Evolutionary conservation across 345 rosid species (phyloP), one percentile per base, ranked within the genome.

Genomic region (Turritis glabra): DNA sequence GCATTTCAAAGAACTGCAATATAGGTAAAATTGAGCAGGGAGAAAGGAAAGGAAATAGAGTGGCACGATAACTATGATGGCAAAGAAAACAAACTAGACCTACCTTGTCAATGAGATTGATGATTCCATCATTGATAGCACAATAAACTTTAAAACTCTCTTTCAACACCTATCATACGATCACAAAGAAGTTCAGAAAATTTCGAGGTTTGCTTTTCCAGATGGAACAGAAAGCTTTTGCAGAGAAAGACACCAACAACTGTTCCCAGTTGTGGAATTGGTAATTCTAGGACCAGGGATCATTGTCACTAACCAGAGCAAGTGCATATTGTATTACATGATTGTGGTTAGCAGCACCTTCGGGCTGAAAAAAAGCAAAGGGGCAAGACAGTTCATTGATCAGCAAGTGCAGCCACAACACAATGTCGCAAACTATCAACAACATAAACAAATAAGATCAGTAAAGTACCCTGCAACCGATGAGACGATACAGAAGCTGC

Each of bases 111-210:
- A 96, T 90, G 80, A 96, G 97, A 80, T 96, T 96, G 86, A 96
- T 95, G 67, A 95, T 96, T 80, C 99, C 99, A 71, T 92, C 99
- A 82, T 89, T 96, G 64, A 96, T 80, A 77, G 97, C 87, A 76
- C 98, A 96, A 64, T 92, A 96, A 57, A 96, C 83, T 88, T 96
- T 96, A 75, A 96, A 96, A 76, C 97, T 96, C 94, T 96, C 99
- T 75, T 90, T 96, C 82, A 96, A 75, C 47, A 92, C 99, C 99
- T 96, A 64, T 56, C 54, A 64, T 46, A 55, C 9, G 13, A 70
- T 56, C 25, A 64, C n/a, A 27, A 35, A 64, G 14, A 71, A 35
- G 13, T 35, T 27, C 7, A 18, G 43, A 47, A 14, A 41, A 3
- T 14, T 50, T 43, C 12, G 1, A 23, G 37, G 4, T 51, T 38